Evolutionary conservation across 2,329 filamentous ascomycete species (phyloP), one percentile per base, ranked within the genome.

Genomic region (Colletotrichum coccodes): DNA sequence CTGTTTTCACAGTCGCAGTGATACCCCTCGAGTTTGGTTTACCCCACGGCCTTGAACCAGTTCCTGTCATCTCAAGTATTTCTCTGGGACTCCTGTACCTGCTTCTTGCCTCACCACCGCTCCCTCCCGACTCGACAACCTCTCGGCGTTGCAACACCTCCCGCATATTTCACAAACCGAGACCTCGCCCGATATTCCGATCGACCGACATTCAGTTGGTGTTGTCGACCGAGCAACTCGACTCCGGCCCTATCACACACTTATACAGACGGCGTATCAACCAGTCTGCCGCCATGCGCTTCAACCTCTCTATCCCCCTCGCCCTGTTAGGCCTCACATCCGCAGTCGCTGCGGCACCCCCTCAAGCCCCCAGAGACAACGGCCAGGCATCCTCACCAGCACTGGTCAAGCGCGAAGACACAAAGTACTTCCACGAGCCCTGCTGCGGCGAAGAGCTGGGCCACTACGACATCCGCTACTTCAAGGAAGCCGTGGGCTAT

Each of bases 381-480:
- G n/a, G 40, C 38, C 30, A 18, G 16, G 38, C 23, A 30, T 42
- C 60, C 36, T 49, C 61, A 28, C 62, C 54, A 12, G 42, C 44
- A 7, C 34, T 66, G n/a, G 66, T n/a, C 26, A 66, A 69, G 50
- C 66, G 66, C 9, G 34, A 23, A 32, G 56, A 60, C 64, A 68
- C 63, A 32, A 92, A 92, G 76, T 92, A 92, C 79, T 92, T 92
- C 78, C 82, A 86, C 64, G 91, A 93, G 76, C 88, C 90, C 0
- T 90, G 91, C 58, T 81, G 80, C 61, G 84, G 85, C 73, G 81
- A 89, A 60, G 84, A 85, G 34, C 85, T 92, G 26, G 87, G 88
- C 59, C 93, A 95, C 81, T 95, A 95, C 79, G 93, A 95, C 78
- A 79, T 77, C 28, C 89, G 93, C 70, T 95, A 86, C 80, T 95